Evolutionary conservation across 176 grass and related monocot species (phyloP).

Genomic region (Phoenix dactylifera): DNA sequence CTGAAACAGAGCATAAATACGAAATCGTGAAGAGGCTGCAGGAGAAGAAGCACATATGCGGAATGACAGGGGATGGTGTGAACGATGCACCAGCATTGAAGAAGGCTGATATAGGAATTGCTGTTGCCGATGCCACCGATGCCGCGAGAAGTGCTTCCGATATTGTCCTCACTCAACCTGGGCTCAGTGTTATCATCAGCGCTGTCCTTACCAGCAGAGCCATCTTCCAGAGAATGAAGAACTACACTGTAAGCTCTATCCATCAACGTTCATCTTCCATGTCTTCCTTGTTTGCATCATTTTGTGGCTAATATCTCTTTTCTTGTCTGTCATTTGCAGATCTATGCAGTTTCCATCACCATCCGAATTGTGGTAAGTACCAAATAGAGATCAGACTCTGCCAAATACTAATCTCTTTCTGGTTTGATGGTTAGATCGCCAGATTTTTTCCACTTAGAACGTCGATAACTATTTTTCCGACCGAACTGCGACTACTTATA

Average conservation of each 20-base stretch:
- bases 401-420: too few relatives aligned
- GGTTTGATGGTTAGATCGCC: too few relatives aligned
- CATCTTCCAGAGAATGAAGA: slow-evolving; percentile 99
- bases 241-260: slow-evolving; percentile 70
- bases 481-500: too few relatives aligned
- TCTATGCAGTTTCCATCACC: slow-evolving; percentile 97
- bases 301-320: slow-evolving; percentile 11
- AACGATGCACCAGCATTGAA: slow-evolving; percentile 93
- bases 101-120: slow-evolving; percentile 96
- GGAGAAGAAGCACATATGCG: slow-evolving; percentile 95
- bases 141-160: slow-evolving; percentile 87
- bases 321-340: slow-evolving; percentile 32
- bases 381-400: background rate
- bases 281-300: background rate
- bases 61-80: slow-evolving; percentile 98
- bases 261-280: slow-evolving; percentile 1
- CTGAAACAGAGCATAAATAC: slow-evolving; percentile 85
- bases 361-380: slow-evolving; percentile 93
- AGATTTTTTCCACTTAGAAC: too few relatives aligned
- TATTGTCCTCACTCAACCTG: slow-evolving; percentile 91
- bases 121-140: slow-evolving; percentile 93
- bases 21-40: slow-evolving; percentile 96
- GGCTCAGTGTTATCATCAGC: slow-evolving; percentile 94
- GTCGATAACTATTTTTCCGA: too few relatives aligned
- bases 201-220: slow-evolving; percentile 95